phyloP scores from a whole-genome alignment of 1,284 basidiomycete species.

The Psilocybe mexicana region DNA sequence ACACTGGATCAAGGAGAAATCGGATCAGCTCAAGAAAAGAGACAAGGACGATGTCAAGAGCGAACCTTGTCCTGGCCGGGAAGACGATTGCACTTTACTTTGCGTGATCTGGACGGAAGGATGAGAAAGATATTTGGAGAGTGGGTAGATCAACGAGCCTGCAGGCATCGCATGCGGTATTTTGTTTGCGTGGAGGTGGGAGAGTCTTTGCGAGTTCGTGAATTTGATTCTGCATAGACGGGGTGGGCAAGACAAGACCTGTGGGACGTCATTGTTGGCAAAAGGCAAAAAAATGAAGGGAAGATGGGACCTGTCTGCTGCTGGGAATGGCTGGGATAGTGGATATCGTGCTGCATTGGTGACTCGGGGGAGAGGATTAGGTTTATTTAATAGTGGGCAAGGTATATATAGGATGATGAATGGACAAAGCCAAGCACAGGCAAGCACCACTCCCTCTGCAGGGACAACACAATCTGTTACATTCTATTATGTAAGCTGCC shows the following conservation, averaged over 20 bases:
- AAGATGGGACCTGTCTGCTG: constrained; percentile 45
- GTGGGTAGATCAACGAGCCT: constrained; percentile 42
- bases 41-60: constrained; percentile 23
- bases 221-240: constrained; percentile 71
- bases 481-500: constrained; percentile 21
- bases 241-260: constrained; percentile 63
- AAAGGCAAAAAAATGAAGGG: constrained; percentile 13
- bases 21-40: constrained; percentile 14
- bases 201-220: constrained; percentile 74
- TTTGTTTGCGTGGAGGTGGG: constrained; percentile 81
- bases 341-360: constrained; percentile 41
- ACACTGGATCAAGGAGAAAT: constrained; percentile 42
- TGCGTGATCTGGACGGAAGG: constrained; percentile 58
- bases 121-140: constrained; percentile 6
- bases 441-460: constrained; percentile 13
- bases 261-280: constrained; percentile 19
- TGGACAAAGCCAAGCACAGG: constrained; percentile 23
- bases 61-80: constrained; percentile 75
- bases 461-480: constrained; percentile 23
- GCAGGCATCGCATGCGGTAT: constrained; percentile 90
- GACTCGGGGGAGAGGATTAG: constrained; percentile 22
- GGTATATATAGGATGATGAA: constrained; percentile 35
- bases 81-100: constrained; percentile 80
- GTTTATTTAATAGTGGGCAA: constrained; percentile 24
- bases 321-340: constrained; percentile 27